Percentiles rank a stretch among this genome's conserved stretches.
Conservation (phyloP, 129 eudicot genomes). For the Ambrosia artemisiifolia region DNA sequence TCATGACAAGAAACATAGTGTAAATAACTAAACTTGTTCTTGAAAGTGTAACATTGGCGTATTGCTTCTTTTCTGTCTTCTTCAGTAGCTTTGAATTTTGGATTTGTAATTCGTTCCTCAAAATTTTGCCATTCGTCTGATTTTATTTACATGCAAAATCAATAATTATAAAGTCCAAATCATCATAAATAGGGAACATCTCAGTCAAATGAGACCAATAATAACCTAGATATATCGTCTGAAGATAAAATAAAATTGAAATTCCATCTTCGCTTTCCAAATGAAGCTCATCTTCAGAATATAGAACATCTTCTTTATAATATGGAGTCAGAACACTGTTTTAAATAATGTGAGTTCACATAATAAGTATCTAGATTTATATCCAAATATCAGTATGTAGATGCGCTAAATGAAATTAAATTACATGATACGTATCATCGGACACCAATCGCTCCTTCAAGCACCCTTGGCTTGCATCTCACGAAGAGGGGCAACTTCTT, state of each 20-base stretch:
- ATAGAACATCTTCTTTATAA: slow-evolving; percentile 86
- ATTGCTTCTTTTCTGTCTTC: slow-evolving; percentile 52
- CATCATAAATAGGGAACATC: background rate
- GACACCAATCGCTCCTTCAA: no score
- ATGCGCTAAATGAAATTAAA: background rate
- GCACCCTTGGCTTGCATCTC: no score
- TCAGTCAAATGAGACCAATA: slow-evolving; percentile 16
- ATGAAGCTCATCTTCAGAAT: slow-evolving; percentile 83
- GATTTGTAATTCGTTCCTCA: slow-evolving; percentile 57
- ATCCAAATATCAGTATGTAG: slow-evolving; percentile 7
- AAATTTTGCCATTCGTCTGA: slow-evolving; percentile 89
- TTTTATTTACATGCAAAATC: slow-evolving; percentile 20
- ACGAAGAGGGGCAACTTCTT: no score
- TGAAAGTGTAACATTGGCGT: slow-evolving; percentile 93
- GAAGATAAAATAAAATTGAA: slow-evolving; percentile 85
- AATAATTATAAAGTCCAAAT: slow-evolving; percentile 2
- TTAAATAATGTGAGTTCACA: slow-evolving; percentile 7
- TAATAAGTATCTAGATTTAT: slow-evolving; percentile 10
- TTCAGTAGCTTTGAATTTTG: slow-evolving; percentile 40
- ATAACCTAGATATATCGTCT: slow-evolving; percentile 93
- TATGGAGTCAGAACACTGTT: slow-evolving; percentile 94
- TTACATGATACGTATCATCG: background rate
- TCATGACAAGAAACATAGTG: background rate
- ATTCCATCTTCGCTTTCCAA: slow-evolving; percentile 95
- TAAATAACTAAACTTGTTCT: slow-evolving; percentile 65